phyloP scores from a whole-genome alignment of 164 flowering plant species.

The Umbellularia californica region DNA sequence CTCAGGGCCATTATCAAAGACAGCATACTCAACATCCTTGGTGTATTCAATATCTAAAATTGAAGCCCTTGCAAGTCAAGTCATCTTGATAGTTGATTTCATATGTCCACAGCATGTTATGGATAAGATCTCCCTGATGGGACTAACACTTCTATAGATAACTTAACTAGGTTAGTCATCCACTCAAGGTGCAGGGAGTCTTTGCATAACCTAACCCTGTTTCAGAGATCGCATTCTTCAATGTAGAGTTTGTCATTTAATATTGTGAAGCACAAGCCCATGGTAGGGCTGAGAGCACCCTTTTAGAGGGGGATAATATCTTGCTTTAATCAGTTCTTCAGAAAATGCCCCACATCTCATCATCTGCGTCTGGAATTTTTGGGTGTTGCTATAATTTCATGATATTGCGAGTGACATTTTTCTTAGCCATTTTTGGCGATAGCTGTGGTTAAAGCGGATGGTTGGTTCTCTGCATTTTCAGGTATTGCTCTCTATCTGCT shows the following conservation, averaged over 20 bases:
- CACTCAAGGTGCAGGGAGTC: neutral
- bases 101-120: neutral
- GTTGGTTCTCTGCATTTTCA: conserved; percentile 12
- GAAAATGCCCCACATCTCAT: neutral
- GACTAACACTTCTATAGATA: neutral
- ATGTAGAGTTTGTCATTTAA: no score
- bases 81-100: neutral
- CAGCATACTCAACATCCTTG: neutral
- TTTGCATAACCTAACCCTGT: no score
- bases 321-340: neutral
- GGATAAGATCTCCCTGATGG: neutral
- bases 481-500: conserved; percentile 54
- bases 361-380: neutral
- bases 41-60: neutral
- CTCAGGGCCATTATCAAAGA: neutral
- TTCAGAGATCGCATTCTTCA: no score
- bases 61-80: neutral
- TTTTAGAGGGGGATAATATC: neutral
- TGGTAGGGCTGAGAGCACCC: neutral
- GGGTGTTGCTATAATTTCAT: neutral
- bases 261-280: no score
- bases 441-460: neutral
- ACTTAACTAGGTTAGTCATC: neutral
- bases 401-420: neutral
- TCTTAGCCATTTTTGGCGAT: neutral